These are phyloP conservation scores for Monilinia polystroma DNA, from an alignment of 2,329 filamentous ascomycete genomes.

Conservation along the genomic window DNA sequence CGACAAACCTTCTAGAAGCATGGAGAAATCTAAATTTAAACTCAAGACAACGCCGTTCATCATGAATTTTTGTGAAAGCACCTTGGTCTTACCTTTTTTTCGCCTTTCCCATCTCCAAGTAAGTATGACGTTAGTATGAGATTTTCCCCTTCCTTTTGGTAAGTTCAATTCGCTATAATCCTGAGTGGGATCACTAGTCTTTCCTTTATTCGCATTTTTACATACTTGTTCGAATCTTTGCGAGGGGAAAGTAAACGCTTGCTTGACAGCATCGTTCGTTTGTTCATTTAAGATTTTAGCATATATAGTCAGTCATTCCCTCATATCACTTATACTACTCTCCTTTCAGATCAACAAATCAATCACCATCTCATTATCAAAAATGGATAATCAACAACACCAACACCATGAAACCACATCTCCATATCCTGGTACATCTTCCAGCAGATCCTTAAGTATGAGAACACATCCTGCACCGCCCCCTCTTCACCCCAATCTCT, in stretches of 20 bases:
- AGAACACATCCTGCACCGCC: neutral
- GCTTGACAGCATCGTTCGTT: neutral
- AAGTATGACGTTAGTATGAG: neutral
- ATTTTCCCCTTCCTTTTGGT: neutral
- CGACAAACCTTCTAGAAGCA: neutral
- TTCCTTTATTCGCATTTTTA: constrained; percentile 17
- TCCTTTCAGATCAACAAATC: neutral
- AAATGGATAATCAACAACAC: neutral
- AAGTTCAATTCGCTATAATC: constrained; percentile 5
- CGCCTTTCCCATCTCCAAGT: neutral
- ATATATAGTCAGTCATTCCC: neutral
- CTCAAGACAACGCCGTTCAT: neutral
- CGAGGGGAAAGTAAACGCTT: neutral
- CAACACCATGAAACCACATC: neutral
- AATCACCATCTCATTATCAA: neutral
- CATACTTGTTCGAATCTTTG: neutral
- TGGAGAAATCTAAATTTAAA: constrained; percentile 14
- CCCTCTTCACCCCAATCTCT: neutral
- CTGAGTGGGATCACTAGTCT: neutral
- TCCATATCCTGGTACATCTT: neutral
- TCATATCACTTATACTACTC: neutral
- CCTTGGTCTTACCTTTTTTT: neutral
- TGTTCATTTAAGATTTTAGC: neutral
- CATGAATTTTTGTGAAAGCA: neutral
- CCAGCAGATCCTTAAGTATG: neutral